Percentiles rank a stretch among this genome's conserved stretches.
Evolutionary conservation across 106 monocot species (phyloP).

Genomic region (Dioscorea zingiberensis): DNA sequence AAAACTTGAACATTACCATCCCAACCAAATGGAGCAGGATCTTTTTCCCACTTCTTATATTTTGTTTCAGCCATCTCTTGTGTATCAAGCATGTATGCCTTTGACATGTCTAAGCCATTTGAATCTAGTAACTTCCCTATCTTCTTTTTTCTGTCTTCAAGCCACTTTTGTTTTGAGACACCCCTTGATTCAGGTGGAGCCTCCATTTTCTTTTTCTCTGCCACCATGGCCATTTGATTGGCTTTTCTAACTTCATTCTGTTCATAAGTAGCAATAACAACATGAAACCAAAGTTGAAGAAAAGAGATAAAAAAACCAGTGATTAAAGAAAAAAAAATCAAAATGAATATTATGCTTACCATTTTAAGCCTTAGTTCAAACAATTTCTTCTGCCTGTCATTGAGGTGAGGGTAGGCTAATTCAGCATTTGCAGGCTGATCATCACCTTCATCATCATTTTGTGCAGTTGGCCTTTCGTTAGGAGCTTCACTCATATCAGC

Average conservation of each 20-base stretch:
- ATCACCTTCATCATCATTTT: conserved; percentile 20
- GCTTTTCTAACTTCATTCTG: conserved; percentile 97
- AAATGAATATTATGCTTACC: conserved; percentile 22
- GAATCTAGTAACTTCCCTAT: conserved; percentile 96
- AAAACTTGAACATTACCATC: conserved; percentile 55
- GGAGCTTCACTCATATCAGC: conserved; percentile 21
- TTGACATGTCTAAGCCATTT: conserved; percentile 90
- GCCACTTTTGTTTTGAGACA: conserved; percentile 90
- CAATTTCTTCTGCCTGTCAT: conserved; percentile 77
- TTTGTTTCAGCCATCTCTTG: conserved; percentile 86
- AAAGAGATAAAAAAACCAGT: not conserved
- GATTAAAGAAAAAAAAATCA: not conserved
- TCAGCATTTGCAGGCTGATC: conserved; percentile 19
- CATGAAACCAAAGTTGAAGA: conserved; percentile 1
- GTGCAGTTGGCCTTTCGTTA: conserved; percentile 2
- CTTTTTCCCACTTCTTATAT: conserved; percentile 99
- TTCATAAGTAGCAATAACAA: not conserved
- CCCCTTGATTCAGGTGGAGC: conserved; percentile 78
- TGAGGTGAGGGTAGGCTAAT: conserved; percentile 54
- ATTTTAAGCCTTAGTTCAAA: conserved; percentile 88
- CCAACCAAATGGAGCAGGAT: conserved; percentile 94
- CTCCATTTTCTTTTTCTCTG: conserved; percentile 75
- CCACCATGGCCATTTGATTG: conserved; percentile 87
- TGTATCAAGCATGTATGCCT: conserved; percentile 98
- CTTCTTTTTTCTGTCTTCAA: conserved; percentile 95